Evolutionary conservation across 805 yeast species (phyloP).

Genomic region (Spencermartinsiella europaea): DNA sequence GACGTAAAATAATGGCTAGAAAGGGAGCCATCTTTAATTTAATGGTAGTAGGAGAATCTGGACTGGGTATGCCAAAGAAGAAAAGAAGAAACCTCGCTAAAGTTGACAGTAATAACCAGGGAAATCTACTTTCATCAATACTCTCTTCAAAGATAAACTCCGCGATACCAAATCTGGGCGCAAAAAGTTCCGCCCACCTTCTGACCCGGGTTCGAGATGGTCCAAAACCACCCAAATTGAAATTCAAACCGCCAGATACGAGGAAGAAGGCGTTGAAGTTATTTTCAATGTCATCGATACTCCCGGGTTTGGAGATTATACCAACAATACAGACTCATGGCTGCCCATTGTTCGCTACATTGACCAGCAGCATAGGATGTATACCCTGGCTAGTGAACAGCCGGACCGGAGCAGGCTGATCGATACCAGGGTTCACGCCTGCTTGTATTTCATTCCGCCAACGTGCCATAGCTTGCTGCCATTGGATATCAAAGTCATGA

Average conservation of each 20-base stretch:
- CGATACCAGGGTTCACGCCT: constrained; percentile 86
- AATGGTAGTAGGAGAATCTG: constrained; percentile 80
- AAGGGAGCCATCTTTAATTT: constrained; percentile 59
- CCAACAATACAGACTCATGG: constrained; percentile 82
- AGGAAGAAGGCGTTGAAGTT: constrained; percentile 75
- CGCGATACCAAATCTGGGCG: not conserved
- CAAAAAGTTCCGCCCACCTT: not conserved
- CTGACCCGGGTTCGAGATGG: constrained; percentile 1
- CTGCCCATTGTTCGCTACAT: constrained; percentile 81
- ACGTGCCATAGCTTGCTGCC: constrained; percentile 86
- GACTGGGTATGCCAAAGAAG: constrained; percentile 86
- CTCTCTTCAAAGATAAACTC: not conserved
- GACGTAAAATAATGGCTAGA: constrained; percentile 44
- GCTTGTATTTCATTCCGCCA: constrained; percentile 85
- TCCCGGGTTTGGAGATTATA: constrained; percentile 90
- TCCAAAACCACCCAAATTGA: constrained; percentile 48
- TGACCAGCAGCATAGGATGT: constrained; percentile 85
- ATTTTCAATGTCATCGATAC: constrained; percentile 82
- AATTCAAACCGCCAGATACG: constrained; percentile 62
- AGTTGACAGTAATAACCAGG: constrained; percentile 41
- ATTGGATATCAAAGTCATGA: constrained; percentile 84
- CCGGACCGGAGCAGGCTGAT: constrained; percentile 52
- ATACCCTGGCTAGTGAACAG: constrained; percentile 90
- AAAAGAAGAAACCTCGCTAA: too few relatives aligned
- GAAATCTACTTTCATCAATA: constrained; percentile 1